Evolutionary conservation across 2,329 filamentous ascomycete species (phyloP).

Genomic region (Akanthomyces lecanii): DNA sequence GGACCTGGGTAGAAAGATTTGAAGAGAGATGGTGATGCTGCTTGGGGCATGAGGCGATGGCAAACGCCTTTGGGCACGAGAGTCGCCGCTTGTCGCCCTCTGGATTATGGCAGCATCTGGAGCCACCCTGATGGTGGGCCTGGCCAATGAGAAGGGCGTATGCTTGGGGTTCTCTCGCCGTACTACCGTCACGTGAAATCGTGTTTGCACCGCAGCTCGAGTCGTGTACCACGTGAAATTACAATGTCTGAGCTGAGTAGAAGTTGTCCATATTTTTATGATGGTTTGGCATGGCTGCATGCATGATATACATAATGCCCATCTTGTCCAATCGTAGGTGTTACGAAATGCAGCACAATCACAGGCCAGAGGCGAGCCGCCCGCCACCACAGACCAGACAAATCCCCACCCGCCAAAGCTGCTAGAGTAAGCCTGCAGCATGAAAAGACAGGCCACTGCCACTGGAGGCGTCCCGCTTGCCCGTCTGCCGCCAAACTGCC

Average conservation of each 20-base stretch:
- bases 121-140: slow-evolving; percentile 13
- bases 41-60: slow-evolving; percentile 1
- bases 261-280: background rate
- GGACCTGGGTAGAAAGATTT: background rate
- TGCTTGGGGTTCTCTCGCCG: background rate
- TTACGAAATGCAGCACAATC: background rate
- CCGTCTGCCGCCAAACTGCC: background rate
- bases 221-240: background rate
- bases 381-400: background rate
- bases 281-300: no score
- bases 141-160: slow-evolving; percentile 11
- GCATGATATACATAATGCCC: no score
- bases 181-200: slow-evolving; percentile 8
- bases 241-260: background rate
- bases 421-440: background rate
- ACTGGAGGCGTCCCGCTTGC: background rate
- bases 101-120: slow-evolving; percentile 15
- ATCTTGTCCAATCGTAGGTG: no score
- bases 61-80: slow-evolving; percentile 9
- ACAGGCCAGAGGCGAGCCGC: background rate
- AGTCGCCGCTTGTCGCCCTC: slow-evolving; percentile 8
- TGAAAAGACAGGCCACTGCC: background rate
- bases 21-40: background rate
- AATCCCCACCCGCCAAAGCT: background rate
- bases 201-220: background rate